Evolutionary conservation across 495 filamentous ascomycete genomes (phyloP).

Genomic region (Aspergillus saccharolyticus): DNA sequence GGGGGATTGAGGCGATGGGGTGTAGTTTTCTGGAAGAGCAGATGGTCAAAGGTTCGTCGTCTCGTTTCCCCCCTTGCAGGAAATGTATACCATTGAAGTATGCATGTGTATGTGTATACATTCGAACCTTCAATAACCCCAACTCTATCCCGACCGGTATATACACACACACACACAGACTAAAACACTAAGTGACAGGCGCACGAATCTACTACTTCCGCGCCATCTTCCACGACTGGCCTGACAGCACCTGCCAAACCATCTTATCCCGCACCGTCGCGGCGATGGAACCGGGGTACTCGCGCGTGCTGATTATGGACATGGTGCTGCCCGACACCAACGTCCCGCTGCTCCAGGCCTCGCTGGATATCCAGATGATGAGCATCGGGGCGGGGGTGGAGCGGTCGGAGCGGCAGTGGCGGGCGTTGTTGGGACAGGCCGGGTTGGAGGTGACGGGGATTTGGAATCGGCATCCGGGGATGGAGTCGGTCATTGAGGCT

Average conservation of each 20-base stretch:
- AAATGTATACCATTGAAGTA: no score
- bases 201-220: conserved; percentile 41
- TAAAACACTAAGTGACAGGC: conserved; percentile 15
- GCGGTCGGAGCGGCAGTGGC: conserved; percentile 37
- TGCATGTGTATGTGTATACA: no score
- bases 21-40: conserved; percentile 34
- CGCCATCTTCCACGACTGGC: conserved; percentile 46
- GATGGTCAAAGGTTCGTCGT: conserved; percentile 23
- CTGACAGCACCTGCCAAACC: conserved; percentile 33
- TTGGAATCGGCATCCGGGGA: conserved; percentile 28
- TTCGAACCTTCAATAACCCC: no score
- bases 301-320: conserved; percentile 36
- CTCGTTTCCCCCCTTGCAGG: neutral
- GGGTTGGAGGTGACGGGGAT: conserved; percentile 33
- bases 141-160: neutral
- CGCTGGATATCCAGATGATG: conserved; percentile 45
- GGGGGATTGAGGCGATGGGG: conserved; percentile 28
- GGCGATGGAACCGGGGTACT: conserved; percentile 33
- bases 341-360: conserved; percentile 28
- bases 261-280: conserved; percentile 34
- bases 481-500: conserved; percentile 38
- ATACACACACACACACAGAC: no score
- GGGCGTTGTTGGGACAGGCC: conserved; percentile 24
- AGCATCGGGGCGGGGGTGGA: conserved; percentile 38
- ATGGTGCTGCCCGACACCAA: conserved; percentile 35